A percentile compares a stretch with the other conserved stretches of the same genome.
Conservation (phyloP, 352 stramenopile species). For the Phytophthora crassamura region DNA sequence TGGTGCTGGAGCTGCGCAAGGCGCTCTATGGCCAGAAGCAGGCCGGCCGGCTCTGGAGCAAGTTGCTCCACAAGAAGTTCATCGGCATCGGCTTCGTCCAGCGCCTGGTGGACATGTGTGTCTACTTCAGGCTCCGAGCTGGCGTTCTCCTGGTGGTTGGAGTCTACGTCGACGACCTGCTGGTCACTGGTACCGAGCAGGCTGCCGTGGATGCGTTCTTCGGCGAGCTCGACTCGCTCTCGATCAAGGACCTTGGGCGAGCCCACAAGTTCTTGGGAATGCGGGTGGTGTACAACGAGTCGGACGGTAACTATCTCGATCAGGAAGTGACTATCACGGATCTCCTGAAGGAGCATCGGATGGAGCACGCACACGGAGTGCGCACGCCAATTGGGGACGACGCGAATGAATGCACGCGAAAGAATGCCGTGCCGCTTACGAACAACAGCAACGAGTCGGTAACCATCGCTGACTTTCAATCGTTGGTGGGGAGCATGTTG, state of each 20-base stretch:
- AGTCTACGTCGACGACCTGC: conserved; percentile 40
- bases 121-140: conserved; percentile 21
- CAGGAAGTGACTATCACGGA: conserved; percentile 26
- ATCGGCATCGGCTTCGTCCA: conserved; percentile 17
- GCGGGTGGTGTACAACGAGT: conserved; percentile 15
- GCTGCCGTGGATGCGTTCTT: conserved; percentile 16
- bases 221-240: conserved; percentile 9
- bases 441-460: too few species aligned
- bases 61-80: conserved; percentile 25
- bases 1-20: conserved; percentile 25
- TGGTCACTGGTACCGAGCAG: conserved; percentile 21
- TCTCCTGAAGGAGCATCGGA: too few species aligned
- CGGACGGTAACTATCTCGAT: conserved; percentile 17
- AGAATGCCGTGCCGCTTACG: too few species aligned
- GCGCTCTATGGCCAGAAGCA: conserved; percentile 43
- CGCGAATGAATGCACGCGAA: too few species aligned
- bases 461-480: too few species aligned
- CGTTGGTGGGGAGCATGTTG: too few species aligned
- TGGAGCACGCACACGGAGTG: too few species aligned
- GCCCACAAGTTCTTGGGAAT: conserved; percentile 41
- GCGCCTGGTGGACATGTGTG: conserved; percentile 31
- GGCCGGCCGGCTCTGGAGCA: conserved; percentile 37
- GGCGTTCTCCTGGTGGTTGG: conserved; percentile 14
- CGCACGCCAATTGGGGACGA: too few species aligned
- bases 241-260: conserved; percentile 37